phyloP scores from a whole-genome alignment of 805 yeast genomes.

The Yueomyces sp. region DNA sequence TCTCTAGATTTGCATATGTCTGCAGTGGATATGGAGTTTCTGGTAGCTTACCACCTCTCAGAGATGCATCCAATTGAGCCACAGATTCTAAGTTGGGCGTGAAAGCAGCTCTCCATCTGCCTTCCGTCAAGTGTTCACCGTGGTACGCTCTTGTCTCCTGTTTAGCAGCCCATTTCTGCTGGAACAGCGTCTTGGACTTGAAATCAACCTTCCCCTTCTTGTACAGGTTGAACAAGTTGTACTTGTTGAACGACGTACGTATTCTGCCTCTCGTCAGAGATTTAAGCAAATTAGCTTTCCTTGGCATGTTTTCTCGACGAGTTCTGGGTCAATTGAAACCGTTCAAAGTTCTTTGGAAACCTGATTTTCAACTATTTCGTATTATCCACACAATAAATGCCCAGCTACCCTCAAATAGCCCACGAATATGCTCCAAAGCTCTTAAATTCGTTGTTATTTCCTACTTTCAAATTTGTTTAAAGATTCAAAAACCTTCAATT shows the following conservation, averaged over 20 bases:
- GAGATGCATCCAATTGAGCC: constrained; percentile 75
- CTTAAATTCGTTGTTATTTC: too few species aligned
- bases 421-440: too few species aligned
- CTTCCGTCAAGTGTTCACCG: constrained; percentile 85
- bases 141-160: constrained; percentile 89
- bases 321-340: neutral
- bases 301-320: constrained; percentile 33
- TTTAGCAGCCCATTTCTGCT: constrained; percentile 86
- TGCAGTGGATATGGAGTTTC: constrained; percentile 79
- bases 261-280: constrained; percentile 56
- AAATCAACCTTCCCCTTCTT: constrained; percentile 49
- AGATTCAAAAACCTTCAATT: too few species aligned
- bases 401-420: too few species aligned
- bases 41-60: constrained; percentile 31
- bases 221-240: constrained; percentile 77
- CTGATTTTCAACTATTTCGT: too few species aligned
- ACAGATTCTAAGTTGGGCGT: constrained; percentile 63
- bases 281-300: constrained; percentile 43
- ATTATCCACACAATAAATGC: too few species aligned
- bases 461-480: too few species aligned
- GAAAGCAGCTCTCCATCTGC: constrained; percentile 64
- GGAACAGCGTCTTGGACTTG: constrained; percentile 59
- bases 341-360: neutral
- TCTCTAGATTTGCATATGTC: constrained; percentile 79
- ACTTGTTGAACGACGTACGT: constrained; percentile 85